These are phyloP conservation scores for Mortierella sp. DNA, from an alignment of 371 early-diverging fungal genomes.

Conservation along the genomic window DNA sequence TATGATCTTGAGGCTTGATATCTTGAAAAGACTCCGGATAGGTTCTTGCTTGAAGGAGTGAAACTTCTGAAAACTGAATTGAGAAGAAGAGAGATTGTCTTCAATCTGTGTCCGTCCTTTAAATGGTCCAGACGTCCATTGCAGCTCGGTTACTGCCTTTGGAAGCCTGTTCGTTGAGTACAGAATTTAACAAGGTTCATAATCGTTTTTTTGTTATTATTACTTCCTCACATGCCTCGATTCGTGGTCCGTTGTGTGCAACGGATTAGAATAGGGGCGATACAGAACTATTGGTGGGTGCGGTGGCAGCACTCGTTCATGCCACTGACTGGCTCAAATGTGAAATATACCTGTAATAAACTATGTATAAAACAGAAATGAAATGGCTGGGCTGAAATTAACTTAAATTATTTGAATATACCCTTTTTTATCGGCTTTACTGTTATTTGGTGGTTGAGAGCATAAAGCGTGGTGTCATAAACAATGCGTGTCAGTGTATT, in stretches of 20 bases:
- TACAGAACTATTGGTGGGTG: not conserved
- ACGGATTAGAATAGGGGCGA: not conserved
- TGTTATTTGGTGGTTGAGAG: too few relatives aligned
- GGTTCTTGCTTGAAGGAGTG: not conserved
- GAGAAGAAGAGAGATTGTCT: not conserved
- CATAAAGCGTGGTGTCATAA: not conserved
- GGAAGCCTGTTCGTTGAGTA: conserved; percentile 1
- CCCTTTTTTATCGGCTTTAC: too few relatives aligned
- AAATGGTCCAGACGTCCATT: not conserved
- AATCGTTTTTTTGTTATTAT: not conserved
- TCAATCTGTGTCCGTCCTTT: not conserved
- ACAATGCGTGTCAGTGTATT: too few relatives aligned
- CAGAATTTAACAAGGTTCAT: not conserved
- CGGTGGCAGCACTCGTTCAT: not conserved
- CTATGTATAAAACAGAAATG: not conserved
- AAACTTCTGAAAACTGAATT: not conserved
- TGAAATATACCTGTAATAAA: not conserved
- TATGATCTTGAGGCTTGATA: not conserved
- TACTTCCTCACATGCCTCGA: not conserved
- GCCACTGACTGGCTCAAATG: not conserved
- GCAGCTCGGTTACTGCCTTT: not conserved
- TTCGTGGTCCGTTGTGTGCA: not conserved
- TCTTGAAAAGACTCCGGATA: not conserved
- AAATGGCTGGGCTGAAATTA: not conserved
- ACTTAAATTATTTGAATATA: not conserved